Evolutionary conservation across 2,329 filamentous ascomycete species (phyloP).

Genomic region (Penicillium sp.): DNA sequence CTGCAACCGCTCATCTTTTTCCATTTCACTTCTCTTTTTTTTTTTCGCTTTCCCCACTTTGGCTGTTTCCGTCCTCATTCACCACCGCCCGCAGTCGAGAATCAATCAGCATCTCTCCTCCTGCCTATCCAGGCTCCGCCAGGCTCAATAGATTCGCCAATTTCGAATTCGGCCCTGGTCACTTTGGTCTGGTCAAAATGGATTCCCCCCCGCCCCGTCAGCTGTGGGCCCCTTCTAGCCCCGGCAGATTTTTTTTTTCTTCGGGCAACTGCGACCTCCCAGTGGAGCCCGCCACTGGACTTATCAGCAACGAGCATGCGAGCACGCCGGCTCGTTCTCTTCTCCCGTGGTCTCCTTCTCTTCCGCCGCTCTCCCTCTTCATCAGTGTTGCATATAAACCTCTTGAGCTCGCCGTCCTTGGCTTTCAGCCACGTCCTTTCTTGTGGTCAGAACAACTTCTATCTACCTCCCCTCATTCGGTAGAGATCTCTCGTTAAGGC

Average conservation of each 20-base stretch:
- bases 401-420: conserved; percentile 9
- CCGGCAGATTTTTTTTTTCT: conserved; percentile 5
- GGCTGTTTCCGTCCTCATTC: conserved; percentile 11
- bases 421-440: conserved; percentile 11
- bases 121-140: background rate
- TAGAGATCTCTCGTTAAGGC: conserved; percentile 1
- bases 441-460: conserved; percentile 9
- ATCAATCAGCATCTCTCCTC: background rate
- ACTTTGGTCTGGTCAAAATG: conserved; percentile 3
- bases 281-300: conserved; percentile 21
- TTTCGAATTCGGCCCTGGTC: background rate
- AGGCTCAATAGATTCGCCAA: background rate
- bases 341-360: conserved; percentile 2
- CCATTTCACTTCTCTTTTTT: background rate
- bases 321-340: conserved; percentile 7
- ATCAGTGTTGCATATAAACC: conserved; percentile 9
- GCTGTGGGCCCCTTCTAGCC: background rate
- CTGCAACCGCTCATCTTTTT: background rate
- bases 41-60: conserved; percentile 3
- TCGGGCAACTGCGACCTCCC: background rate
- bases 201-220: background rate
- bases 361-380: background rate
- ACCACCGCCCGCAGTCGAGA: background rate
- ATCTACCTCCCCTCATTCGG: background rate
- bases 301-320: conserved; percentile 18